phyloP scores from a whole-genome alignment of 2,329 filamentous ascomycete species.

The Eurotiales sp. region DNA sequence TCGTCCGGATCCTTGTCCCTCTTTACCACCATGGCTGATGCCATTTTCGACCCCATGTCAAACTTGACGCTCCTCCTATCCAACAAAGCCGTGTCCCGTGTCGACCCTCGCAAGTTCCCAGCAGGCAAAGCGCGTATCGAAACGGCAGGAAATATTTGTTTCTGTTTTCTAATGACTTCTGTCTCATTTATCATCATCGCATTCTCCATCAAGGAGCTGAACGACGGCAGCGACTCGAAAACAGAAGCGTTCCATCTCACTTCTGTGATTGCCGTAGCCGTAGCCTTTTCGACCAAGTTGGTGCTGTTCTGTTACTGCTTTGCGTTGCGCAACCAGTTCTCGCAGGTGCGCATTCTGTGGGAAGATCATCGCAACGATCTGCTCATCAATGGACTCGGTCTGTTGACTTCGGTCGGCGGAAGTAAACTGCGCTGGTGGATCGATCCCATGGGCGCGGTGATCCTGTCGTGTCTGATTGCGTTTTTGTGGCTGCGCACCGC shows the following conservation, averaged over 20 bases:
- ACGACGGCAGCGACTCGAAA: conserved; percentile 42
- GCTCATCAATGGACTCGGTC: conserved; percentile 91
- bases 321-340: conserved; percentile 84
- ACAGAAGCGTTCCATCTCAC: conserved; percentile 71
- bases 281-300: conserved; percentile 84
- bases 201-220: conserved; percentile 72
- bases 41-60: conserved; percentile 86
- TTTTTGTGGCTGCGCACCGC: conserved; percentile 80
- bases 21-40: conserved; percentile 96
- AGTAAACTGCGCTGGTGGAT: conserved; percentile 91
- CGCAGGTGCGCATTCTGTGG: conserved; percentile 88
- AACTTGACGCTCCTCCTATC: conserved; percentile 84
- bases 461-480: conserved; percentile 75
- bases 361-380: conserved; percentile 96
- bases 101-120: conserved; percentile 82
- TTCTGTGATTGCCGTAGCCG: conserved; percentile 76
- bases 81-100: conserved; percentile 80
- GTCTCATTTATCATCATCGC: conserved; percentile 92
- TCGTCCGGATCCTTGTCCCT: conserved; percentile 87
- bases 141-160: conserved; percentile 91
- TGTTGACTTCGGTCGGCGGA: conserved; percentile 87
- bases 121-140: conserved; percentile 92
- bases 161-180: conserved; percentile 92
- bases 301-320: conserved; percentile 86
- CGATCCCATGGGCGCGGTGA: conserved; percentile 84